These are phyloP conservation scores for Phaeosphaeriaceae sp. DNA, from an alignment of 2,329 filamentous ascomycete species.

Conservation along the genomic window DNA sequence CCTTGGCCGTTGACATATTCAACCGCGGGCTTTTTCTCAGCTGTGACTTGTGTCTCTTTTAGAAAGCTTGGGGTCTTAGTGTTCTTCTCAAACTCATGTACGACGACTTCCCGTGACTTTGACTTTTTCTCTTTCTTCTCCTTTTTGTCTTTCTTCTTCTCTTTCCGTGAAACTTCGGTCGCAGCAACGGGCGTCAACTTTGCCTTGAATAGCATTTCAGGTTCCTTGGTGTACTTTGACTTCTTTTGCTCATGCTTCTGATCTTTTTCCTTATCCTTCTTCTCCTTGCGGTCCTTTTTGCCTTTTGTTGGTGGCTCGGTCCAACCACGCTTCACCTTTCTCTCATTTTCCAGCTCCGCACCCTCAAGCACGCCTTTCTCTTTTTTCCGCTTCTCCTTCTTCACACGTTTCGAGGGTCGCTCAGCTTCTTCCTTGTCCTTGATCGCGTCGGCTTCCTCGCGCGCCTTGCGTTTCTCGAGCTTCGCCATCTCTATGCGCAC, in stretches of 20 bases:
- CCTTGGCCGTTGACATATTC: slow-evolving; percentile 84
- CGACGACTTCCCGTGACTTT: slow-evolving; percentile 62
- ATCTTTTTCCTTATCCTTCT: slow-evolving; percentile 60
- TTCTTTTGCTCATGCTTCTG: slow-evolving; percentile 64
- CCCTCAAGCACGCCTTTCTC: slow-evolving; percentile 66
- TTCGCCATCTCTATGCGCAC: slow-evolving; percentile 83
- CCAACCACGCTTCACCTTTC: slow-evolving; percentile 90
- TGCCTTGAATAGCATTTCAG: slow-evolving; percentile 86
- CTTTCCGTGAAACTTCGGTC: slow-evolving; percentile 43
- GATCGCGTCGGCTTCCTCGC: slow-evolving; percentile 45
- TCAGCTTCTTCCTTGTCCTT: slow-evolving; percentile 51
- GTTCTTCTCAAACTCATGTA: slow-evolving; percentile 91
- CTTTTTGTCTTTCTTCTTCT: slow-evolving; percentile 56
- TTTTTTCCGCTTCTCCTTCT: slow-evolving; percentile 55
- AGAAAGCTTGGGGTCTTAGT: slow-evolving; percentile 83
- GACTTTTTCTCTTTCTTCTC: slow-evolving; percentile 67
- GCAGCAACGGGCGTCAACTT: slow-evolving; percentile 63
- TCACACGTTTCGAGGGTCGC: slow-evolving; percentile 57
- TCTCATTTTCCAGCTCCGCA: slow-evolving; percentile 72
- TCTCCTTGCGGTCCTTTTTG: slow-evolving; percentile 56
- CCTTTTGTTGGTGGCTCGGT: slow-evolving; percentile 66
- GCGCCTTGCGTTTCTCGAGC: slow-evolving; percentile 61
- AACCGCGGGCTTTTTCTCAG: slow-evolving; percentile 55
- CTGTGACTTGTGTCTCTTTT: slow-evolving; percentile 60
- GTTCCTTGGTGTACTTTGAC: slow-evolving; percentile 80